Evolutionary conservation across 2,329 filamentous ascomycete species (phyloP).

Genomic region (Rutstroemia sp.): DNA sequence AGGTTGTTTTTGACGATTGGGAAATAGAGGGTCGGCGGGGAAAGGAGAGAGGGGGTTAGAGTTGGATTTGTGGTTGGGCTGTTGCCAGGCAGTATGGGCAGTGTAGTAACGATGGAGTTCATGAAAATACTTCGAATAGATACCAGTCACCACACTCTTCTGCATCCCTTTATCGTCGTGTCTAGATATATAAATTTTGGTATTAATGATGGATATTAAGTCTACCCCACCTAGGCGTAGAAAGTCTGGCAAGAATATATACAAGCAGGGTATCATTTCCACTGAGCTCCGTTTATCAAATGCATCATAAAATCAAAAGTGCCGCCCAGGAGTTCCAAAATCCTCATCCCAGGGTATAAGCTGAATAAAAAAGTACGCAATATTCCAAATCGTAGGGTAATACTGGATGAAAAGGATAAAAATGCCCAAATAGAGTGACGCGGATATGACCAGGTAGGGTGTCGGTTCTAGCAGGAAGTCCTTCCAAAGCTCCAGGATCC

Average conservation of each 20-base stretch:
- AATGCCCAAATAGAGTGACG: constrained; percentile 19
- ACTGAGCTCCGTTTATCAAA: not conserved
- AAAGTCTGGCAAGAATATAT: constrained; percentile 3
- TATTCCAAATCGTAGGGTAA: constrained; percentile 14
- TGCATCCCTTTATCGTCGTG: not conserved
- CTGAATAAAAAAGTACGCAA: constrained; percentile 15
- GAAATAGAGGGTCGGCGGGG: constrained; percentile 45
- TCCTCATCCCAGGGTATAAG: constrained; percentile 25
- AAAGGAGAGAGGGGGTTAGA: not conserved
- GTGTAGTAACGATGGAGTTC: not conserved
- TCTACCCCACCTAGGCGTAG: constrained; percentile 6
- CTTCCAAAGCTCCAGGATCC: constrained; percentile 20
- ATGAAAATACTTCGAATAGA: not conserved
- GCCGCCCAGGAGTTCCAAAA: not conserved
- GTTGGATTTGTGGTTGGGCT: not conserved
- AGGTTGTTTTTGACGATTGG: constrained; percentile 82
- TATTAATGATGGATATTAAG: constrained; percentile 10
- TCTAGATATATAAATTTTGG: not conserved
- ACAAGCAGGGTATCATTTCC: constrained; percentile 14
- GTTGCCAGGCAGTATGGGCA: not conserved
- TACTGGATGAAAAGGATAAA: constrained; percentile 19
- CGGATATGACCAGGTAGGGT: constrained; percentile 20
- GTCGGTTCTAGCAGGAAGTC: constrained; percentile 25
- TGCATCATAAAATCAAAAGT: constrained; percentile 3
- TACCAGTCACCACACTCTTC: not conserved